A percentile compares a stretch with the other conserved stretches of the same genome.
Conservation (phyloP, 352 stramenopile species). For the Plasmopara muralis region DNA sequence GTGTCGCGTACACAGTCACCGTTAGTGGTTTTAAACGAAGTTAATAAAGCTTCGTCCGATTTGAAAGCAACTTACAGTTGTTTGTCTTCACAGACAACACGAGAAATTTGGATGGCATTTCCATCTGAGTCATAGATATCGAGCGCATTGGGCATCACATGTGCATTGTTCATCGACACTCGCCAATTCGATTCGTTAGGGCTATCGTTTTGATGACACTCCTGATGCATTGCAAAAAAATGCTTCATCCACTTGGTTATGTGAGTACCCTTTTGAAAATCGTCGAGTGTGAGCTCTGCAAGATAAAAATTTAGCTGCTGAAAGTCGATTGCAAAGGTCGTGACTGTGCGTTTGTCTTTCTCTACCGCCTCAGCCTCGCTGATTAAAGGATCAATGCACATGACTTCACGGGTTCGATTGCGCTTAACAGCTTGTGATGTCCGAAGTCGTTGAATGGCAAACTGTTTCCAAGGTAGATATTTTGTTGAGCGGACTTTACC, state of each 20-base stretch:
- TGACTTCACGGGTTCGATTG: constrained; percentile 5
- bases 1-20: not conserved
- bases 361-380: constrained; percentile 7
- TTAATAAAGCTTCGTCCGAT: no score
- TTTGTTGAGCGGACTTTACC: constrained; percentile 29
- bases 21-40: not conserved
- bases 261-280: constrained; percentile 3
- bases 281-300: constrained; percentile 3
- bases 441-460: constrained; percentile 42
- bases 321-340: constrained; percentile 14
- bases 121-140: constrained; percentile 8
- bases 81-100: constrained; percentile 3
- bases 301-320: constrained; percentile 32
- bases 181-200: constrained; percentile 2
- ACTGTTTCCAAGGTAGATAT: constrained; percentile 55
- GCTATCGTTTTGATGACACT: not conserved
- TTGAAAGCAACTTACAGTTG: not conserved
- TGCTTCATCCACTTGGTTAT: constrained; percentile 8
- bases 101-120: constrained; percentile 9
- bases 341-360: constrained; percentile 23
- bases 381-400: constrained; percentile 9
- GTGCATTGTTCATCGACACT: constrained; percentile 14
- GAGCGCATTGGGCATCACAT: constrained; percentile 9
- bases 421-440: constrained; percentile 26
- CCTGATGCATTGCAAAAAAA: constrained; percentile 9